Evolutionary conservation across 495 filamentous ascomycete genomes (phyloP).

Genomic region (Echria macrotheca): DNA sequence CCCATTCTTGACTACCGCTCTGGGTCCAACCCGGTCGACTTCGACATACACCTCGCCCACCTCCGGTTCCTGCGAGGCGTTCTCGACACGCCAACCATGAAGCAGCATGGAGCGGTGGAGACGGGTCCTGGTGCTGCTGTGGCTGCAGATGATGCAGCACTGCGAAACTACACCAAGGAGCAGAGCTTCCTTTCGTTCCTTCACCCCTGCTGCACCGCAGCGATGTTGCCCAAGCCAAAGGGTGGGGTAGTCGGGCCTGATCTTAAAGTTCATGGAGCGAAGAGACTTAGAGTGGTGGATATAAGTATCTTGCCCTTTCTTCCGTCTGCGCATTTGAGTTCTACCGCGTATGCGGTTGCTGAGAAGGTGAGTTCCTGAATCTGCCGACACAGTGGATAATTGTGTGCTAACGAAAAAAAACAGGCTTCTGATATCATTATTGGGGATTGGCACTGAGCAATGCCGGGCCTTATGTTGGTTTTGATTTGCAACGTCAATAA

Average conservation of each 20-base stretch:
- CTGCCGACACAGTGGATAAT: too few relatives aligned
- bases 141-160: conserved; percentile 4
- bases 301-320: conserved; percentile 57
- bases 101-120: conserved; percentile 7
- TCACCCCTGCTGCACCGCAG: conserved; percentile 41
- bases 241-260: conserved; percentile 43
- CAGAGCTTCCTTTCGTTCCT: conserved; percentile 8
- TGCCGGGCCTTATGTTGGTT: too few relatives aligned
- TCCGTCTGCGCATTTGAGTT: conserved; percentile 14
- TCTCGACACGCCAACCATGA: conserved; percentile 16
- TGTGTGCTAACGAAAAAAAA: conserved; percentile 28
- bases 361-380: conserved; percentile 23
- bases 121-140: conserved; percentile 7
- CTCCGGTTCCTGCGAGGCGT: conserved; percentile 17
- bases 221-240: conserved; percentile 47
- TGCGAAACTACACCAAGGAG: conserved; percentile 11
- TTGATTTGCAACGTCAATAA: too few relatives aligned
- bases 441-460: conserved; percentile 8
- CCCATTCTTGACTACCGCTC: conserved; percentile 12
- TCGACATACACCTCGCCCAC: conserved; percentile 19
- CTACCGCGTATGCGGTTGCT: conserved; percentile 18
- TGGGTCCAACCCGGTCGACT: conserved; percentile 11
- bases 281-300: conserved; percentile 45
- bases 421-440: conserved; percentile 48
- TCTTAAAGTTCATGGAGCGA: conserved; percentile 35